Base-by-base conservation (phyloP, 2,329 filamentous ascomycete genomes). In the Hypoxylon sp. region DNA sequence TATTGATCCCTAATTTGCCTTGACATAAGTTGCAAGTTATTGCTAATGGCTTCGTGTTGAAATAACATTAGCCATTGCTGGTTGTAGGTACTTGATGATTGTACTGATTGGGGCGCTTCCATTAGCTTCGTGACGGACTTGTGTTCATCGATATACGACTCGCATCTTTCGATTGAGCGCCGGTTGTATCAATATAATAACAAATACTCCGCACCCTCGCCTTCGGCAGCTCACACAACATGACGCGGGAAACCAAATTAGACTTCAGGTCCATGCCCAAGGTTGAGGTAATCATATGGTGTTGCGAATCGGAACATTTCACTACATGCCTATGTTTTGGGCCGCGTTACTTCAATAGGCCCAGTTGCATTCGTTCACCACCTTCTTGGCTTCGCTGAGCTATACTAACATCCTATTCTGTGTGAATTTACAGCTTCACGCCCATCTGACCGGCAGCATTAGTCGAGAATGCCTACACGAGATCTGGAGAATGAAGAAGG, bases 361-460 rank as follows among this genome's bases (percentile, higher is more conserved):
- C 30, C 33, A 55, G 33, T 55, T 20, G 3, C 17, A 3, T n/a
- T 35, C 49, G 11, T 6, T 53, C 48, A 33, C 40, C 14, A 20
- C 27, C 0, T 30, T n/a, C 27, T 2, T 14, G 27, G 33, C n/a
- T 31, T 30, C 5, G 6, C 22, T 56, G 22, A 48, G 5, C 20
- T 37, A 49, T 44, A 65, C 59, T 69, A 50, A 66, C 42, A 44
- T 48, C 37, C 14, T 55, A 44, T 10, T 44, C 67, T 54, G 49
- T 51, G 22, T 51, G 22, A 35, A 46, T 30, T 37, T 10, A 51
- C 53, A 94, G 90, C 86, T 95, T 59, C 93, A 96, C 75, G 92
- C 93, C 69, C 92, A 96, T 79, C 85, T 96, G 49, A 92, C 89
- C 44, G 92, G 93, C 59, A 94, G 91, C 78, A 93, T 96, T 78